Percentiles rank a stretch among this genome's conserved stretches.
Evolutionary conservation across 495 filamentous ascomycete genomes (phyloP).

Genomic region (Physcia stellaris): DNA sequence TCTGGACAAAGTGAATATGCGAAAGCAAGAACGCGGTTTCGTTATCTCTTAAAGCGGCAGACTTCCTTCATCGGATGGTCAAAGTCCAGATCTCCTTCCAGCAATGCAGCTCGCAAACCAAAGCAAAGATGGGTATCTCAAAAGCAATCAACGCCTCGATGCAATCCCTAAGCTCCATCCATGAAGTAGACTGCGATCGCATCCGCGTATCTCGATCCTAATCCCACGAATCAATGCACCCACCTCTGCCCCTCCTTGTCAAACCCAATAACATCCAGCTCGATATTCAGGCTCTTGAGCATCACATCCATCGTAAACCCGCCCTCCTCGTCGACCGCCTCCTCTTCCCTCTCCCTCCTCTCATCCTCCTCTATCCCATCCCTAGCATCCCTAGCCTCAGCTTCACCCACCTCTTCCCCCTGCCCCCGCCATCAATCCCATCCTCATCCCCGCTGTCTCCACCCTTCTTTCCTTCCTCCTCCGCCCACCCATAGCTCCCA

Average conservation of each 20-base stretch:
- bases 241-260: slow-evolving; percentile 41
- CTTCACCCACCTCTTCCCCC: slow-evolving; percentile 4
- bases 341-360: slow-evolving; percentile 15
- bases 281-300: slow-evolving; percentile 53
- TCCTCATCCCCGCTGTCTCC: slow-evolving; percentile 2
- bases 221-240: slow-evolving; percentile 21
- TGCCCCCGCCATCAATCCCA: slow-evolving; percentile 3
- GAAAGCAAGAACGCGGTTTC: too few relatives aligned
- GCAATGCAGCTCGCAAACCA: too few relatives aligned
- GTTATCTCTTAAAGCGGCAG: too few relatives aligned
- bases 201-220: too few relatives aligned
- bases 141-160: too few relatives aligned
- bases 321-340: slow-evolving; percentile 22
- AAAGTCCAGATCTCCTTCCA: too few relatives aligned
- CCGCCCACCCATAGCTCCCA: slow-evolving; percentile 11
- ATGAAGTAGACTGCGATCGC: too few relatives aligned
- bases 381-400: slow-evolving; percentile 2
- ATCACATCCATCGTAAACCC: slow-evolving; percentile 62
- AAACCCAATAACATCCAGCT: slow-evolving; percentile 48
- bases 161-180: too few relatives aligned
- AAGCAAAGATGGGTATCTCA: too few relatives aligned
- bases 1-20: too few relatives aligned
- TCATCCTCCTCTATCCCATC: slow-evolving; percentile 16
- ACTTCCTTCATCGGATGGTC: too few relatives aligned
- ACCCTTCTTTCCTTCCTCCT: slow-evolving; percentile 4